Evolutionary conservation across 2,329 filamentous ascomycete species (phyloP).

Genomic region (Cladosporium sp.): DNA sequence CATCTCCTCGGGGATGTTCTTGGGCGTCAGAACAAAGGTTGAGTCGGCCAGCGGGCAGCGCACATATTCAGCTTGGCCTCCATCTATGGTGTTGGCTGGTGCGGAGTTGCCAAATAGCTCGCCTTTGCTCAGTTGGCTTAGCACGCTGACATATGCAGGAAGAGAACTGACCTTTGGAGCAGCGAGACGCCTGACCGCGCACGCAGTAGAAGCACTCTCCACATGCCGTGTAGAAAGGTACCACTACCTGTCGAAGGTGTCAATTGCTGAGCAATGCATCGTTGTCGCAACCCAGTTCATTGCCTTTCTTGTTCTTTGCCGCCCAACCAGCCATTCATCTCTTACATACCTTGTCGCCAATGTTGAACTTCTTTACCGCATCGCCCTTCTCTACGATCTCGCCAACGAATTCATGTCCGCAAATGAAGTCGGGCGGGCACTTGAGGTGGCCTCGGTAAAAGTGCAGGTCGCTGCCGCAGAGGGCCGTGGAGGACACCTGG

Average conservation of each 20-base stretch:
- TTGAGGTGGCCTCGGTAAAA: conserved; percentile 78
- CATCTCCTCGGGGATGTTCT: conserved; percentile 66
- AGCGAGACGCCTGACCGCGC: conserved; percentile 71
- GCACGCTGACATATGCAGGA: neutral
- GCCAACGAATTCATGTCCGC: conserved; percentile 84
- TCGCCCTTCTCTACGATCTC: conserved; percentile 64
- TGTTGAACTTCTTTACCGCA: conserved; percentile 62
- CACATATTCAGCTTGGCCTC: conserved; percentile 42
- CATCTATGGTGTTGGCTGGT: conserved; percentile 30
- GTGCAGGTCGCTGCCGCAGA: conserved; percentile 88
- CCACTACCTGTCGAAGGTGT: conserved; percentile 56
- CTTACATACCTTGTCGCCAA: conserved; percentile 61
- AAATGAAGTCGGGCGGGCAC: conserved; percentile 58
- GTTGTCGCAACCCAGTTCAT: too few species aligned
- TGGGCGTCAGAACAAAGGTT: conserved; percentile 71
- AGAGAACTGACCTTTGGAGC: conserved; percentile 48
- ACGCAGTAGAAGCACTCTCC: conserved; percentile 81
- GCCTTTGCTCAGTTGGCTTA: conserved; percentile 18
- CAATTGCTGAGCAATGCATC: too few species aligned
- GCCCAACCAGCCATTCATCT: too few species aligned
- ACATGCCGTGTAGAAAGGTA: conserved; percentile 79
- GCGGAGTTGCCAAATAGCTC: conserved; percentile 43
- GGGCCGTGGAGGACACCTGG: conserved; percentile 75
- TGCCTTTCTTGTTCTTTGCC: too few species aligned
- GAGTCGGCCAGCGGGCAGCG: conserved; percentile 77